Evolutionary conservation across 2,329 filamentous ascomycete genomes (phyloP).

Genomic region (Colletotrichum chrysophilum): DNA sequence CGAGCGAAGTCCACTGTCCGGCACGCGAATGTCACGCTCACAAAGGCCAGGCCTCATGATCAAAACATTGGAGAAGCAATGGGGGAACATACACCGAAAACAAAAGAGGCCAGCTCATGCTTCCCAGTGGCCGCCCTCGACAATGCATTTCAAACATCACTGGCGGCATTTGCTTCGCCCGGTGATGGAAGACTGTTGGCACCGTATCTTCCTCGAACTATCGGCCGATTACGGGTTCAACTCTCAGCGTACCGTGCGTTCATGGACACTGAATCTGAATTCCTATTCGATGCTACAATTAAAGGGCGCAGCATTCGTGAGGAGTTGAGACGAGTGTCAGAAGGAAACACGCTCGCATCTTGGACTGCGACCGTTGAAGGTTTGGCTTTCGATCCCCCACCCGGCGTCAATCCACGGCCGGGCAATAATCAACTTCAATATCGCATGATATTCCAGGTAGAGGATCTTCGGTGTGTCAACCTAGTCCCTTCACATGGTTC

Average conservation of each 20-base stretch:
- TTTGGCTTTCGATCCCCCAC: background rate
- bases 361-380: background rate
- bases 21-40: slow-evolving; percentile 21
- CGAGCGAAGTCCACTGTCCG: background rate
- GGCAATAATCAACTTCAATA: background rate
- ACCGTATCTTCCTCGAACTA: background rate
- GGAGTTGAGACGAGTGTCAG: background rate
- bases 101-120: background rate
- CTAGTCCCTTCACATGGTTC: background rate
- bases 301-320: background rate
- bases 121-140: slow-evolving; percentile 29
- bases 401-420: background rate
- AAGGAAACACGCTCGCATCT: background rate
- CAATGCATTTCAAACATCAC: slow-evolving; percentile 35
- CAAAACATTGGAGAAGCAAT: background rate
- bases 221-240: background rate
- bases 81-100: background rate
- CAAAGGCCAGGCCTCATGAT: slow-evolving; percentile 25
- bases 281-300: background rate
- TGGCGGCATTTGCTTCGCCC: slow-evolving; percentile 34
- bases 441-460: background rate
- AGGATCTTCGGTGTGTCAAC: background rate
- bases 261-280: background rate
- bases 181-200: slow-evolving; percentile 34
- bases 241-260: background rate